Conservation (phyloP, 2,329 filamentous ascomycete genomes). For the Fusarium bulbicola region DNA sequence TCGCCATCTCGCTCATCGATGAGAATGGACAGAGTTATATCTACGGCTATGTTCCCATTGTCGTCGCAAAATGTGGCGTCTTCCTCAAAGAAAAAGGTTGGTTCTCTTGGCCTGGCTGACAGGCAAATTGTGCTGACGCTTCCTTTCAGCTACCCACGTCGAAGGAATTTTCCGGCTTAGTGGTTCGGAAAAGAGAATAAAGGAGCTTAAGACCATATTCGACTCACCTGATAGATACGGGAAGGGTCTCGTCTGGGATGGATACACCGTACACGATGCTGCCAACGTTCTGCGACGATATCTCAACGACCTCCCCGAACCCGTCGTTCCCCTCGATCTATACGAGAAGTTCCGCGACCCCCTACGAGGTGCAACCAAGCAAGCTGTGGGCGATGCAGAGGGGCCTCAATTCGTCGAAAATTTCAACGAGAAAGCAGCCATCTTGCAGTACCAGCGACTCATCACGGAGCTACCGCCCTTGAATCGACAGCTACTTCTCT, state of each 20-base stretch:
- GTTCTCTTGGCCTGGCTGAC: slow-evolving; percentile 40
- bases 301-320: slow-evolving; percentile 94
- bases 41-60: slow-evolving; percentile 97
- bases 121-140: slow-evolving; percentile 35
- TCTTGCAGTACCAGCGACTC: slow-evolving; percentile 83
- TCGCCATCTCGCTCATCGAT: slow-evolving; percentile 95
- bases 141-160: slow-evolving; percentile 79
- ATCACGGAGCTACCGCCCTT: slow-evolving; percentile 93
- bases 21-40: slow-evolving; percentile 95
- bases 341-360: slow-evolving; percentile 93
- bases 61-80: slow-evolving; percentile 97
- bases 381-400: slow-evolving; percentile 75
- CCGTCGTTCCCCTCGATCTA: slow-evolving; percentile 92
- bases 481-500: slow-evolving; percentile 92
- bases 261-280: slow-evolving; percentile 97
- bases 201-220: slow-evolving; percentile 91
- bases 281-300: slow-evolving; percentile 96
- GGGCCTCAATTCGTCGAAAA: slow-evolving; percentile 75
- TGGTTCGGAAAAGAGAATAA: slow-evolving; percentile 97
- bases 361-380: slow-evolving; percentile 74
- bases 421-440: slow-evolving; percentile 72
- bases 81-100: slow-evolving; percentile 97
- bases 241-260: slow-evolving; percentile 95
- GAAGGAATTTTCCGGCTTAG: slow-evolving; percentile 97
- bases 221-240: slow-evolving; percentile 95